These are phyloP conservation scores for Didymella pomorum DNA, from an alignment of 2,329 filamentous ascomycete species.

Conservation along the genomic window DNA sequence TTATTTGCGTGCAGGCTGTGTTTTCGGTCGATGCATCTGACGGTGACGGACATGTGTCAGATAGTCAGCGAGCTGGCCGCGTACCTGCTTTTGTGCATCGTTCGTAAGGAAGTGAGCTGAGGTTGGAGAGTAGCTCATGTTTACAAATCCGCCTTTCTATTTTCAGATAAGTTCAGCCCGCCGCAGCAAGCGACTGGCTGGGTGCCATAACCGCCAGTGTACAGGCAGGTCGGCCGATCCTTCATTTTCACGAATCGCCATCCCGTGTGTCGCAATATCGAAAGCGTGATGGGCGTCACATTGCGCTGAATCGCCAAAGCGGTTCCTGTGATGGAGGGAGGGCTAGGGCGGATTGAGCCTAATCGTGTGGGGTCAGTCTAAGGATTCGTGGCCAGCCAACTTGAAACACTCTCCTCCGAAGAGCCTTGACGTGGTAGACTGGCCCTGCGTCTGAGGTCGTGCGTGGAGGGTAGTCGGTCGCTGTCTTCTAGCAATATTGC, in stretches of 20 bases:
- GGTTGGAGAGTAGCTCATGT: background rate
- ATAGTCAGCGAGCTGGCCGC: conserved; percentile 21
- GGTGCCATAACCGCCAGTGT: background rate
- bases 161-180: background rate
- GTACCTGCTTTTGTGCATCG: conserved; percentile 30
- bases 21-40: conserved; percentile 11
- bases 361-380: conserved; percentile 20
- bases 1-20: conserved; percentile 17
- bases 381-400: conserved; percentile 26
- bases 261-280: conserved; percentile 13
- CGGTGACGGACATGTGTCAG: conserved; percentile 19
- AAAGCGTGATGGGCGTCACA: conserved; percentile 8
- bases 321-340: conserved; percentile 25
- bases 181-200: conserved; percentile 1
- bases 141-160: conserved; percentile 4
- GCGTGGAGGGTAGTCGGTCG: conserved; percentile 3
- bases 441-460: conserved; percentile 23
- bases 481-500: background rate
- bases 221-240: conserved; percentile 11
- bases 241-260: conserved; percentile 2
- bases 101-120: conserved; percentile 1
- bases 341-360: conserved; percentile 20
- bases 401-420: conserved; percentile 12
- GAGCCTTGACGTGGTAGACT: conserved; percentile 15
- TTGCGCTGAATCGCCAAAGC: conserved; percentile 11